Conservation (phyloP, 345 rosid species). For the Eucalyptus lansdowneana region DNA sequence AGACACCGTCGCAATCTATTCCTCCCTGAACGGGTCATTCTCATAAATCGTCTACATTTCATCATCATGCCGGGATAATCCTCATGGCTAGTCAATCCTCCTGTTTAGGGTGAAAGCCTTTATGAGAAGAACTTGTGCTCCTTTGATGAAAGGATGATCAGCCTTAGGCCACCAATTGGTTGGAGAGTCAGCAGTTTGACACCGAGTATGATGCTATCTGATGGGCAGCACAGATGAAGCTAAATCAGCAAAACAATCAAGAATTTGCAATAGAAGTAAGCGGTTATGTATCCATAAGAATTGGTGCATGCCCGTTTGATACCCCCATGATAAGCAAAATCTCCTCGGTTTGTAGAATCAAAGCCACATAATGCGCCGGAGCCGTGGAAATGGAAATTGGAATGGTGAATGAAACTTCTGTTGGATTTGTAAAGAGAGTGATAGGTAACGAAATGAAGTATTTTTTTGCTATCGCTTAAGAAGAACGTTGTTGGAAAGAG, state of each 20-base stretch:
- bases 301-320: constrained; percentile 36
- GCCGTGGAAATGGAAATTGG: constrained; percentile 14
- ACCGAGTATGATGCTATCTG: constrained; percentile 57
- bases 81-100: background rate
- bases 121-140: constrained; percentile 37
- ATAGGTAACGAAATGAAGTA: background rate
- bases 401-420: background rate
- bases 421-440: background rate
- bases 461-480: constrained; percentile 8
- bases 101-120: background rate
- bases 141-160: constrained; percentile 37
- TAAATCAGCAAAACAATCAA: background rate
- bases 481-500: constrained; percentile 64
- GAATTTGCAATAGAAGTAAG: background rate
- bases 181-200: constrained; percentile 23
- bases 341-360: constrained; percentile 43
- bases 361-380: constrained; percentile 71
- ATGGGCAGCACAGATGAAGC: background rate
- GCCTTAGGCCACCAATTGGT: constrained; percentile 65
- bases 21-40: background rate
- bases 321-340: constrained; percentile 49
- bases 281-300: background rate
- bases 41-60: background rate
- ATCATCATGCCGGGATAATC: background rate
- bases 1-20: background rate